Base-by-base conservation (phyloP, 495 filamentous ascomycete genomes). In the Aspergillus olivimuriae region DNA sequence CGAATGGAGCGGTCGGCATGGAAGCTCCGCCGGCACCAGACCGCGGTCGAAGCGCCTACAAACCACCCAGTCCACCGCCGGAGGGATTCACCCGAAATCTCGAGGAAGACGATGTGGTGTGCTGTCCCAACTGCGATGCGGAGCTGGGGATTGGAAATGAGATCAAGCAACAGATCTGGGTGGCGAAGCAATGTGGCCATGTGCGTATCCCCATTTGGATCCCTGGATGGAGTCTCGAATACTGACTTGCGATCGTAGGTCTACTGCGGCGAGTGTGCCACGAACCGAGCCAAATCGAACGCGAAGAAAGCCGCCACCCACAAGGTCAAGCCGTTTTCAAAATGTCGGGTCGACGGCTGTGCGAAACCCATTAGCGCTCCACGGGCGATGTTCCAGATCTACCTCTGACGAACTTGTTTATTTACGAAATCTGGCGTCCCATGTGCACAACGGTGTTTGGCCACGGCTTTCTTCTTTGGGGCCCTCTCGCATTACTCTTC, bases 151-250 rank as follows among this genome's bases (percentile, higher is more conserved):
- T 64, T 15, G 73, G 75, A 16, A 66, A 74, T 33, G 78, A 79
- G 18, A 44, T 65, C 6, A 79, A 82, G 56, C 75, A 77, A 56
- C 75, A 85, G 45, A 81, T 88, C 23, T 89, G 86, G 84, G 72
- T 86, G 14, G 70, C 80, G 1, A 87, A 80, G 50, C 63, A 66
- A 44, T 90, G 86, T 61, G 86, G 86, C 42, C 86, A 90, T 72
- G 86, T 89, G 70, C 47, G 84, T 70, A 47, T 38, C 22, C 3
- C 12, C 28, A 1, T 19, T n/a, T n/a, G n/a, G n/a, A n/a, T n/a
- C n/a, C n/a, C n/a, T n/a, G n/a, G n/a, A n/a, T n/a, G n/a, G n/a
- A n/a, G n/a, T n/a, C n/a, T n/a, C n/a, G n/a, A n/a, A n/a, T n/a
- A n/a, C n/a, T n/a, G n/a, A n/a, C n/a, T n/a, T n/a, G n/a, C n/a